A percentile compares a stretch with the other conserved stretches of the same genome.
Conservation (phyloP, 2,329 filamentous ascomycete species). For the Elsinoe perseae region DNA sequence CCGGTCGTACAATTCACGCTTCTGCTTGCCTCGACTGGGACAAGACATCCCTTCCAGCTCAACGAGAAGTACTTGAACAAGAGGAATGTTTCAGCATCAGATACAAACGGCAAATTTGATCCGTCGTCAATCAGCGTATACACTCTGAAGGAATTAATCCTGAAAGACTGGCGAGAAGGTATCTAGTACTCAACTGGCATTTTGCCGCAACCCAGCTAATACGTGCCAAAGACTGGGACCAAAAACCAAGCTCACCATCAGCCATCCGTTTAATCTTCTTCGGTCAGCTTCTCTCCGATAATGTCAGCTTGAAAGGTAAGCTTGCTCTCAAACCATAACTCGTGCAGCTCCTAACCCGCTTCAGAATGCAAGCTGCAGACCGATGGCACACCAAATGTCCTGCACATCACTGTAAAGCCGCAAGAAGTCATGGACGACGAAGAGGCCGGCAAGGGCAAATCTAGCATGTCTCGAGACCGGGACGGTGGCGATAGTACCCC, state of each 20-base stretch:
- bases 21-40: constrained; percentile 65
- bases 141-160: constrained; percentile 86
- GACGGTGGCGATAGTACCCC: constrained; percentile 51
- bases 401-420: constrained; percentile 91
- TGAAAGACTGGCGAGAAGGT: constrained; percentile 82
- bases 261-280: constrained; percentile 88
- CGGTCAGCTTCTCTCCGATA: constrained; percentile 84
- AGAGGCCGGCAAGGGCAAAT: constrained; percentile 64
- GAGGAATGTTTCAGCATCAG: constrained; percentile 69
- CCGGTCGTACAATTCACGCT: constrained; percentile 66
- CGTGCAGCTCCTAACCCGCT: not conserved
- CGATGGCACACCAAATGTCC: constrained; percentile 66
- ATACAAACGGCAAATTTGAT: constrained; percentile 55
- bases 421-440: constrained; percentile 75
- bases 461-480: constrained; percentile 35
- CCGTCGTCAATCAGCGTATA: constrained; percentile 89
- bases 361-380: constrained; percentile 68
- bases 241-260: constrained; percentile 74
- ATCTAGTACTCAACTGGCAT: no score
- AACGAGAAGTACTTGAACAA: constrained; percentile 79
- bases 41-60: constrained; percentile 81
- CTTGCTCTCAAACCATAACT: not conserved
- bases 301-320: constrained; percentile 72
- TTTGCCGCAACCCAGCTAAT: constrained; percentile 3
- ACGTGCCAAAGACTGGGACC: constrained; percentile 62